Evolutionary conservation across 2,329 filamentous ascomycete genomes (phyloP).

Genomic region (Elsinoe fawcettii): DNA sequence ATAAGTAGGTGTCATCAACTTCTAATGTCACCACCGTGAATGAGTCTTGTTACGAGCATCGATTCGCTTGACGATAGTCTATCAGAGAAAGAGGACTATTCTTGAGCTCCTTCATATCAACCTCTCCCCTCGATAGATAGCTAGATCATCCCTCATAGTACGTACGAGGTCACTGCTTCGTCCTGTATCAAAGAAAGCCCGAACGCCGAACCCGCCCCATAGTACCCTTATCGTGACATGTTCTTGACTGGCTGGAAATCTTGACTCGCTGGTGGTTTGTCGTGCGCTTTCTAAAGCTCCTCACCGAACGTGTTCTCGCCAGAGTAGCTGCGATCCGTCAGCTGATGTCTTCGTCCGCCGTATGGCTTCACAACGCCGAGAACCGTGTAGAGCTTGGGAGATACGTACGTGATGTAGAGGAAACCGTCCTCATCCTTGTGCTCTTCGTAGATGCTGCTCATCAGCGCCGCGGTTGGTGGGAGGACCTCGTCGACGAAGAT

Average conservation of each 20-base stretch:
- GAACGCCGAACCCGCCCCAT: slow-evolving; percentile 2
- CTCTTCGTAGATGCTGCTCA: slow-evolving; percentile 99
- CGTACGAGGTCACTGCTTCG: background rate
- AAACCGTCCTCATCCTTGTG: slow-evolving; percentile 87
- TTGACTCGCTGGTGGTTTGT: slow-evolving; percentile 10
- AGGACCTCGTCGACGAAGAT: slow-evolving; percentile 99
- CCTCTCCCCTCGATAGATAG: background rate
- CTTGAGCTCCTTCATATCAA: background rate
- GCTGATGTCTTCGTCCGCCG: slow-evolving; percentile 18
- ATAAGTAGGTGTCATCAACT: too few species aligned
- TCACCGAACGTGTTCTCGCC: slow-evolving; percentile 97
- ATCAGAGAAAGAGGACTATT: background rate
- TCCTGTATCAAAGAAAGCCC: slow-evolving; percentile 2
- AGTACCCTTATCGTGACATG: slow-evolving; percentile 10
- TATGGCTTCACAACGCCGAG: background rate
- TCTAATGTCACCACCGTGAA: background rate
- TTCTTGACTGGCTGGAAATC: background rate
- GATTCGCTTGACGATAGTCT: background rate
- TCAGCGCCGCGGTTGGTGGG: slow-evolving; percentile 89
- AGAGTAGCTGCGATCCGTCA: slow-evolving; percentile 58
- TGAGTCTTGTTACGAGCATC: background rate
- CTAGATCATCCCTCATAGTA: background rate
- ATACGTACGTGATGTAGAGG: slow-evolving; percentile 85
- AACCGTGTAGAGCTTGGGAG: background rate
- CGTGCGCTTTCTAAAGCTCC: slow-evolving; percentile 28